A percentile compares a stretch with the other conserved stretches of the same genome.
phyloP scores from a whole-genome alignment of 345 rosid genomes.

The Nasturtium officinale region DNA sequence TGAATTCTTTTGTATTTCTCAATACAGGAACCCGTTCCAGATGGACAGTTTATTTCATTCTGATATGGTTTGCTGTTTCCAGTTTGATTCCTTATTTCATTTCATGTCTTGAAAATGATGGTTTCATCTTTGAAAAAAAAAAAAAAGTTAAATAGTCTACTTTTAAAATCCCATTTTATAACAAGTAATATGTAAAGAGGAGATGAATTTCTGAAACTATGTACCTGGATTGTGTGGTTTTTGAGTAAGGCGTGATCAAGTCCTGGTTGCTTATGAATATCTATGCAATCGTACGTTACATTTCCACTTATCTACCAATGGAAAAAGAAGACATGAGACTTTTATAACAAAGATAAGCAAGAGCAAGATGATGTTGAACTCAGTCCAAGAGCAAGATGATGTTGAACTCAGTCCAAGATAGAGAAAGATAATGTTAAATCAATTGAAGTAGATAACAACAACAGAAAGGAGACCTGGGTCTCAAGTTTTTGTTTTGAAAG shows the following conservation, averaged over 20 bases:
- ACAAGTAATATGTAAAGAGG: not conserved
- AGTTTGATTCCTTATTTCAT: not conserved
- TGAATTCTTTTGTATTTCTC: not conserved
- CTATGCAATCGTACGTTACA: conserved; percentile 27
- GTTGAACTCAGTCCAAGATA: not conserved
- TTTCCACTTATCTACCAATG: not conserved
- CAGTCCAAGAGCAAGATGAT: not conserved
- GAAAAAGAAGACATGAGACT: not conserved
- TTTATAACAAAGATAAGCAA: not conserved
- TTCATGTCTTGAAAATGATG: not conserved
- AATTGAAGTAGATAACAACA: not conserved
- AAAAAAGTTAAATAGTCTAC: not conserved
- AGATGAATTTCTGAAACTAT: not conserved
- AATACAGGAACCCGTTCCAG: not conserved
- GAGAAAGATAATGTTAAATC: not conserved
- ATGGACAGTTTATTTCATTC: not conserved
- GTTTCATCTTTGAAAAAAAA: not conserved
- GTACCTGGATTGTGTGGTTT: conserved; percentile 27
- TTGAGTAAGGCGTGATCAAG: conserved; percentile 26
- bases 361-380: too few species aligned
- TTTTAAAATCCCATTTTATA: not conserved
- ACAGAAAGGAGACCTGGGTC: not conserved
- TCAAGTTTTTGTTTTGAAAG: not conserved
- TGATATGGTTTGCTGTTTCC: not conserved
- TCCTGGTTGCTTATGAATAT: conserved; percentile 20